Evolutionary conservation across 441 rosid species (phyloP), one percentile per base, ranked within the genome.

Genomic region (Lagerstroemia fauriei): DNA sequence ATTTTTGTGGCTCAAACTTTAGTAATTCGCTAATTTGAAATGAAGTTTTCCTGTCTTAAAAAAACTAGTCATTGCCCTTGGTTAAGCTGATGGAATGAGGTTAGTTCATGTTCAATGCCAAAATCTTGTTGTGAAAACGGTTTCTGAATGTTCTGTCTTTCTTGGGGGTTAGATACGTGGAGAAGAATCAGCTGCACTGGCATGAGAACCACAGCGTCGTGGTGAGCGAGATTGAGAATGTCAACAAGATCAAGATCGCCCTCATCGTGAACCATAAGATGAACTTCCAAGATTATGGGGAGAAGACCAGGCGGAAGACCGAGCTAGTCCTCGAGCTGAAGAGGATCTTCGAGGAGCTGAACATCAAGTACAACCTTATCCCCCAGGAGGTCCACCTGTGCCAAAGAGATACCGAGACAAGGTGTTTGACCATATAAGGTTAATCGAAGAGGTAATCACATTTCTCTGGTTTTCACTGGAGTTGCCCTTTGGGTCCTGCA

Each of bases 251-350:
- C 81, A 89, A 88, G 82, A 79, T 94, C 88, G 94, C 81, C 70
- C 85, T 93, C 71, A 82, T 73, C 50, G 83, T 92, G 78, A 78
- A 27, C 38, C 97, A 89, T 82, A 89, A 91, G 31, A 90, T 92
- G 81, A 95, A 90, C 88, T 95, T 91, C 88, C 98, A 94, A 82
- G 90, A 91, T 11, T 92, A 18, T 3, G 84, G 53, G 34, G 96
- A 92, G 92, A 94, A 87, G 88, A 89, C 80, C 87, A 73, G 79
- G 32, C 90, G 98, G 59, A 86, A 90, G 83, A 89, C 90, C 24
- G 93, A 88, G 44, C 90, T 95, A 27, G 85, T 92, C 38, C 63
- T 91, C 48, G 91, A 89, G 50, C 18, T 95, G 47, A 95, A 94
- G 91, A 83, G 70, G 61, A 91, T 92, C 2, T 93, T 95, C 44